Evolutionary conservation across 192 early-diverging fungal genomes (phyloP).

Genomic region (Backusella parvicylindrica): DNA sequence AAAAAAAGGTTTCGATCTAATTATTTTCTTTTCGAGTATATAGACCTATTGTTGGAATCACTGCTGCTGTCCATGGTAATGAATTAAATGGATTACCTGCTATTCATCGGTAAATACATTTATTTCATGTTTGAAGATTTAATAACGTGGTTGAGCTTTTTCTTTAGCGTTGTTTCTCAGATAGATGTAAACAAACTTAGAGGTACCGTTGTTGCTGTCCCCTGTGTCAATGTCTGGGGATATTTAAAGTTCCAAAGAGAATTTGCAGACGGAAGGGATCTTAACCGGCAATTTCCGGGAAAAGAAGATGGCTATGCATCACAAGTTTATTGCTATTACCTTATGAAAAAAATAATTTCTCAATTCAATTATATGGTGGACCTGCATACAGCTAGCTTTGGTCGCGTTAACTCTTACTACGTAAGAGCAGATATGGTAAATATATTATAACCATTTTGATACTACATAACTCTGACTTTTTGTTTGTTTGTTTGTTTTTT

Average conservation of each 20-base stretch:
- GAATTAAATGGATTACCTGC: slow-evolving; percentile 89
- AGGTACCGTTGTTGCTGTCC: slow-evolving; percentile 84
- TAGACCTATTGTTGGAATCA: slow-evolving; percentile 39
- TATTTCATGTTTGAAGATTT: not conserved
- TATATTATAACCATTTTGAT: no score
- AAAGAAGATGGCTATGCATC: slow-evolving; percentile 65
- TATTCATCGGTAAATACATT: slow-evolving; percentile 58
- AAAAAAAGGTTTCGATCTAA: no score
- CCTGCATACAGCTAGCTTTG: slow-evolving; percentile 83
- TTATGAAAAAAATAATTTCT: slow-evolving; percentile 73
- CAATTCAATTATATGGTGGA: slow-evolving; percentile 85
- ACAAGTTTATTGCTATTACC: slow-evolving; percentile 76
- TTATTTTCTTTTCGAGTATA: not conserved
- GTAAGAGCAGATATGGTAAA: slow-evolving; percentile 77
- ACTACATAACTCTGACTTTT: not conserved
- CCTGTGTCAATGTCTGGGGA: slow-evolving; percentile 82
- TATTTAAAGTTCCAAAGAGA: slow-evolving; percentile 76
- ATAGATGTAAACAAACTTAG: slow-evolving; percentile 67
- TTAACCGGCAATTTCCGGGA: slow-evolving; percentile 86
- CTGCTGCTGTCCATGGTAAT: slow-evolving; percentile 88
- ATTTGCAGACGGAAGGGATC: slow-evolving; percentile 83
- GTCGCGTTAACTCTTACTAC: slow-evolving; percentile 83
- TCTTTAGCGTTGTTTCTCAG: slow-evolving; percentile 58
- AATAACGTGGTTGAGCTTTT: not conserved
- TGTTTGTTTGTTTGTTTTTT: no score